Evolutionary conservation across 2,329 filamentous ascomycete genomes (phyloP).

Genomic region (Ascomycota sp.): DNA sequence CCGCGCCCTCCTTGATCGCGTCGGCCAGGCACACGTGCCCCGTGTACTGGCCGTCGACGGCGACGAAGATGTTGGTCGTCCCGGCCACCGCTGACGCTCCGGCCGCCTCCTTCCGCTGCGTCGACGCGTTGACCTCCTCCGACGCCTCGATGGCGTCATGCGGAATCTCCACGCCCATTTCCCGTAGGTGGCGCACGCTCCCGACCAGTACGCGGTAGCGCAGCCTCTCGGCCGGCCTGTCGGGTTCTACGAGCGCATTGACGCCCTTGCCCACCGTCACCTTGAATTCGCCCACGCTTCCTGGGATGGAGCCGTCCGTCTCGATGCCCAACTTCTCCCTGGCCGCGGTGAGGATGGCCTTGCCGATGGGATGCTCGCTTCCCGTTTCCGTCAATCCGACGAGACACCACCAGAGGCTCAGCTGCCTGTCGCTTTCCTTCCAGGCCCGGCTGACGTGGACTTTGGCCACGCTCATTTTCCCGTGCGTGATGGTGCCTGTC

Average conservation of each 20-base stretch:
- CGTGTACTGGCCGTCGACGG: constrained; percentile 62
- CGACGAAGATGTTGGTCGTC: constrained; percentile 79
- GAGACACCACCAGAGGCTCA: constrained; percentile 81
- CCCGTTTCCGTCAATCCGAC: constrained; percentile 89
- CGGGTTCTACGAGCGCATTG: constrained; percentile 61
- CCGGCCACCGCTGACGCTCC: constrained; percentile 25
- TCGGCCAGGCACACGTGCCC: constrained; percentile 74
- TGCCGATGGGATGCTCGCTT: constrained; percentile 91
- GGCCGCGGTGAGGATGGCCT: constrained; percentile 58
- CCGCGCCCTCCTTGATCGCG: constrained; percentile 74
- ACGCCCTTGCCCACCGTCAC: constrained; percentile 72
- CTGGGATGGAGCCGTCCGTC: constrained; percentile 55
- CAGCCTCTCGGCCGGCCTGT: constrained; percentile 41
- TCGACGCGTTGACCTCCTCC: constrained; percentile 31
- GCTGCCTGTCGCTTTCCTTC: constrained; percentile 46
- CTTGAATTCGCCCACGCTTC: constrained; percentile 68
- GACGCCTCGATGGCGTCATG: constrained; percentile 41
- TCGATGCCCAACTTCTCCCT: constrained; percentile 56
- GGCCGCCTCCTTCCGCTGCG: constrained; percentile 6
- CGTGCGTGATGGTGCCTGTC: constrained; percentile 83
- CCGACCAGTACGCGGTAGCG: constrained; percentile 70
- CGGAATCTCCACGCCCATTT: constrained; percentile 48
- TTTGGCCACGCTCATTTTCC: constrained; percentile 82
- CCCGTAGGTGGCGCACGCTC: constrained; percentile 57
- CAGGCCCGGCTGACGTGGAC: constrained; percentile 46